Percentiles rank a stretch among this genome's conserved stretches.
Evolutionary conservation across 805 yeast species (phyloP).

Genomic region (Yamadazyma kitorensis): DNA sequence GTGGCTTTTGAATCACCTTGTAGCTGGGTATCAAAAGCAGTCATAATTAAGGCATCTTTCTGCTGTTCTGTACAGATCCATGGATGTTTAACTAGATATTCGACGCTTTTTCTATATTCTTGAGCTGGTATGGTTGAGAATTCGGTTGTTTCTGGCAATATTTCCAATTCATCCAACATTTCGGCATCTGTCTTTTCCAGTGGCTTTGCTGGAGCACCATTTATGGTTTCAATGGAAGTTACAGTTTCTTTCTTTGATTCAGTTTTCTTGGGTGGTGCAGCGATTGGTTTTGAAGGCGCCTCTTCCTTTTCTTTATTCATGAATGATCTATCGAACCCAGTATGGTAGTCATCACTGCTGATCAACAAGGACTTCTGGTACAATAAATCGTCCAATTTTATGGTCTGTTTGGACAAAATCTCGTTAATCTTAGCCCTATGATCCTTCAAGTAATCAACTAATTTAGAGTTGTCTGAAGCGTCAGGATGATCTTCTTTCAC

Average conservation of each 20-base stretch:
- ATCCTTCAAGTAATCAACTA: slow-evolving; percentile 41
- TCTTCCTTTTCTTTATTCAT: slow-evolving; percentile 54
- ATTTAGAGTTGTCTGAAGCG: slow-evolving; percentile 36
- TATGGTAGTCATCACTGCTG: slow-evolving; percentile 85
- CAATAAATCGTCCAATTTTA: slow-evolving; percentile 63
- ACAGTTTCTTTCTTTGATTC: slow-evolving; percentile 21
- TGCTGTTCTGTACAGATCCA: slow-evolving; percentile 77
- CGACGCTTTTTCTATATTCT: slow-evolving; percentile 49
- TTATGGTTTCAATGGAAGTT: slow-evolving; percentile 26
- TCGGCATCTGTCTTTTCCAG: slow-evolving; percentile 20
- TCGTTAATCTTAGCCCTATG: slow-evolving; percentile 72
- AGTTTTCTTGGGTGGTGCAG: neutral
- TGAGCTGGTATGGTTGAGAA: slow-evolving; percentile 58
- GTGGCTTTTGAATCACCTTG: slow-evolving; percentile 55
- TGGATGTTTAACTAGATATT: slow-evolving; percentile 55
- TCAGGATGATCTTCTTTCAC: slow-evolving; percentile 59
- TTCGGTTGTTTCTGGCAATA: slow-evolving; percentile 61
- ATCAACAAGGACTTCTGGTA: slow-evolving; percentile 74
- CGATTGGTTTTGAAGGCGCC: slow-evolving; percentile 4
- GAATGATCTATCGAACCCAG: slow-evolving; percentile 87
- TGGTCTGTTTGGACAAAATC: slow-evolving; percentile 59
- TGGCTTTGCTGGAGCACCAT: slow-evolving; percentile 6
- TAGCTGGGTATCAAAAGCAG: slow-evolving; percentile 81
- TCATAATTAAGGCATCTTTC: slow-evolving; percentile 90
- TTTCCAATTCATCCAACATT: slow-evolving; percentile 45